phyloP scores from a whole-genome alignment of 2,329 filamentous ascomycete genomes.

The Cucurbitaria berberidis region DNA sequence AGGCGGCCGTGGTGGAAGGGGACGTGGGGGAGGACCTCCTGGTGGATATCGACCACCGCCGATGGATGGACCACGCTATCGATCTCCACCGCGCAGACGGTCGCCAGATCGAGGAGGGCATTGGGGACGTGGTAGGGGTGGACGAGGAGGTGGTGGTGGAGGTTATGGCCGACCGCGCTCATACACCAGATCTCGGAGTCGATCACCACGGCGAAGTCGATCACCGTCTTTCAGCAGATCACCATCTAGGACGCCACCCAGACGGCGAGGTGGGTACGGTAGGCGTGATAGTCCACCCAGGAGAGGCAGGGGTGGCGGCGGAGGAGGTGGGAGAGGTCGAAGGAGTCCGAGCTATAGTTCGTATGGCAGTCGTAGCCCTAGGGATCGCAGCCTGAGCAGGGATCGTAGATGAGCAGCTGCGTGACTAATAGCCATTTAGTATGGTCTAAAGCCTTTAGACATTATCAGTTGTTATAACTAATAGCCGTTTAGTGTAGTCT shows the following conservation, averaged over 20 bases:
- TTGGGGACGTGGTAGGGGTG: slow-evolving; percentile 39
- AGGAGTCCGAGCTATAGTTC: slow-evolving; percentile 69
- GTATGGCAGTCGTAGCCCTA: slow-evolving; percentile 61
- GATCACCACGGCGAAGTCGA: slow-evolving; percentile 50
- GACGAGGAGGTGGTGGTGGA: slow-evolving; percentile 41
- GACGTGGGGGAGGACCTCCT: slow-evolving; percentile 44
- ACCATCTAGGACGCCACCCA: slow-evolving; percentile 39
- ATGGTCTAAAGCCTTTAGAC: background rate
- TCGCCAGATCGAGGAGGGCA: slow-evolving; percentile 27
- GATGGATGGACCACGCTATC: slow-evolving; percentile 41
- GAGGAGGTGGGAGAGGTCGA: slow-evolving; percentile 47
- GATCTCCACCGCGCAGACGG: slow-evolving; percentile 49
- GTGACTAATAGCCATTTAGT: too few relatives aligned
- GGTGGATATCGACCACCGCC: slow-evolving; percentile 46
- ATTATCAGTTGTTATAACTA: too few relatives aligned
- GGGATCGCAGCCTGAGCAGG: slow-evolving; percentile 55
- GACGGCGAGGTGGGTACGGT: slow-evolving; percentile 24
- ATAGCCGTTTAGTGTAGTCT: background rate
- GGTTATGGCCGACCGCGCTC: slow-evolving; percentile 42
- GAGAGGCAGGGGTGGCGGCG: slow-evolving; percentile 21
- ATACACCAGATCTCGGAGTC: slow-evolving; percentile 48
- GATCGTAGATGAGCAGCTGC: slow-evolving; percentile 22
- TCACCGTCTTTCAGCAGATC: slow-evolving; percentile 52
- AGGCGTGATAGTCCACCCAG: slow-evolving; percentile 21
- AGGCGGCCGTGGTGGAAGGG: slow-evolving; percentile 18